Percentiles rank a stretch among this genome's conserved stretches.
Evolutionary conservation across 2,329 filamentous ascomycete species (phyloP).

Genomic region (Parasarocladium wereldwijsianum): DNA sequence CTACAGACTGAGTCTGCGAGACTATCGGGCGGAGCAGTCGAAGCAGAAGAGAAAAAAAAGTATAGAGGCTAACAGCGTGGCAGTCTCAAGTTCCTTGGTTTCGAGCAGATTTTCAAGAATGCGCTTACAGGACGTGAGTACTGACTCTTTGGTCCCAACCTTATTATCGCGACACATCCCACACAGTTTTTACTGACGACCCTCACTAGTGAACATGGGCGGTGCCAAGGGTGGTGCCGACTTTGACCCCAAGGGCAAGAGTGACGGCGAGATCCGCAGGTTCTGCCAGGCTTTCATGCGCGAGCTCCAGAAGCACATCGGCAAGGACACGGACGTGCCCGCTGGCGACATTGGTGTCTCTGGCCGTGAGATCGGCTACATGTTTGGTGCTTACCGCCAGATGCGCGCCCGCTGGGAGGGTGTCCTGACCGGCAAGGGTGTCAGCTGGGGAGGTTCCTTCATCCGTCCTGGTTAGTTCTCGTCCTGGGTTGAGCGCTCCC

Average conservation of each 20-base stretch:
- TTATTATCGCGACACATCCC: too few relatives aligned
- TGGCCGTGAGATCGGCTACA: constrained; percentile 80
- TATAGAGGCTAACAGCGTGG: constrained; percentile 22
- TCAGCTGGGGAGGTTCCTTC: constrained; percentile 80
- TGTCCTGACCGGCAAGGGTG: constrained; percentile 90
- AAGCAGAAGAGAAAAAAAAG: constrained; percentile 1
- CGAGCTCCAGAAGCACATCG: constrained; percentile 90
- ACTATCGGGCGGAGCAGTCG: too few relatives aligned
- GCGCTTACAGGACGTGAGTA: constrained; percentile 79
- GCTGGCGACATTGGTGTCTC: constrained; percentile 94
- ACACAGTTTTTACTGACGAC: constrained; percentile 10
- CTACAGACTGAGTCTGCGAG: not conserved
- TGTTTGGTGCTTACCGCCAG: constrained; percentile 89
- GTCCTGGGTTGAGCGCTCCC: not conserved
- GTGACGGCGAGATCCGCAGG: constrained; percentile 89
- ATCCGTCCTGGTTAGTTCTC: constrained; percentile 54
- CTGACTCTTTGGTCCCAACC: not conserved
- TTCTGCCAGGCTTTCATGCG: constrained; percentile 97
- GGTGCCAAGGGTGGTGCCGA: constrained; percentile 96
- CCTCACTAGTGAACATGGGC: constrained; percentile 50
- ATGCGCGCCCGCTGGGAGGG: constrained; percentile 88
- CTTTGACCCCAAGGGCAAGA: constrained; percentile 98
- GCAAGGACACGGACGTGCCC: constrained; percentile 88
- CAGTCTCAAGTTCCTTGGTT: constrained; percentile 87
- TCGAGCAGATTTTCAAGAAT: constrained; percentile 99